Evolutionary conservation across 306 rosid species (phyloP).

Genomic region (Alnus glutinosa): DNA sequence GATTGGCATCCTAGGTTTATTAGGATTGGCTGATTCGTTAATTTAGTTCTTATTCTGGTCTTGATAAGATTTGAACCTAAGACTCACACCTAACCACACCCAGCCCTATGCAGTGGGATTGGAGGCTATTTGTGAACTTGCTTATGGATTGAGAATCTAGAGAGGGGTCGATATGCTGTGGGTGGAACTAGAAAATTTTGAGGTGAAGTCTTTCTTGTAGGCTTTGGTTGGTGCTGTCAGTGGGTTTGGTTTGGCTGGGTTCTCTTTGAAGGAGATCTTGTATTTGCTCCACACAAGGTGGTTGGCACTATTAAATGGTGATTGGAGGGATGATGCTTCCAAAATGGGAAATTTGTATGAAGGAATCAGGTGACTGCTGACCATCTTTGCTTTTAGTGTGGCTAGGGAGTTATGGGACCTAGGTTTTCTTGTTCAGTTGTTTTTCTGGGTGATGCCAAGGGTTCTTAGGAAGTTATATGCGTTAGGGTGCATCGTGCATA

Average conservation of each 20-base stretch:
- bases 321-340: not conserved
- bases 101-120: not conserved
- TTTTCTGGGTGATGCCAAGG: not conserved
- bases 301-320: not conserved
- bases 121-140: not conserved
- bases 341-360: not conserved
- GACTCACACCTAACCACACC: not conserved
- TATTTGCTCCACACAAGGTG: not conserved
- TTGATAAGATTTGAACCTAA: not conserved
- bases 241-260: not conserved
- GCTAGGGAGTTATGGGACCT: not conserved
- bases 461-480: not conserved
- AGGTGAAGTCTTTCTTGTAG: not conserved
- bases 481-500: not conserved
- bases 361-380: not conserved
- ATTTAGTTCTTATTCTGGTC: not conserved
- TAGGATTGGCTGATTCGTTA: not conserved
- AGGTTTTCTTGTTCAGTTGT: not conserved
- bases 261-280: not conserved
- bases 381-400: not conserved
- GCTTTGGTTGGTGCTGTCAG: not conserved
- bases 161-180: not conserved
- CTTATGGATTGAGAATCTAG: not conserved
- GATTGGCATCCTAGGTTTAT: not conserved
- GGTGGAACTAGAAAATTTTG: not conserved